These are phyloP conservation scores for Dryas alaskensis DNA, from an alignment of 306 rosid species.

Conservation along the genomic window DNA sequence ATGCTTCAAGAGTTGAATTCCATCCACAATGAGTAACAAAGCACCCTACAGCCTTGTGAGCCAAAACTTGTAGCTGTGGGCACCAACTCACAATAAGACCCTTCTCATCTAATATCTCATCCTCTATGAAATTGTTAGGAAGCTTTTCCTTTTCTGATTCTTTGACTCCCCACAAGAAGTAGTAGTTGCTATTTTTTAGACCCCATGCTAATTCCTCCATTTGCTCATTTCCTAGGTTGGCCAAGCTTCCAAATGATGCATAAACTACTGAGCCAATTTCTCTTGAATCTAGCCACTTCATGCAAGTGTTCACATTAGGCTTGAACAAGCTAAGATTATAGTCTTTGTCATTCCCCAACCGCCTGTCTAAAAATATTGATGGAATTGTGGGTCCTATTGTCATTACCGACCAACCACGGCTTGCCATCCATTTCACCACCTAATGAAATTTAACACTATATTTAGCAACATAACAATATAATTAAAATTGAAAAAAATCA, in stretches of 20 bases:
- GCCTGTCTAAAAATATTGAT: conserved; percentile 14
- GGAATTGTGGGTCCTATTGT: conserved; percentile 27
- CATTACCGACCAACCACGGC: conserved; percentile 3
- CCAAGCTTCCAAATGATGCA: conserved; percentile 26
- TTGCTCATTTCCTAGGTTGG: not conserved
- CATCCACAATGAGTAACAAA: too few relatives aligned
- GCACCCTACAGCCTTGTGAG: too few relatives aligned
- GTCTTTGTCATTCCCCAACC: conserved; percentile 13
- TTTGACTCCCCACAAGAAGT: conserved; percentile 20
- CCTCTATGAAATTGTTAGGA: conserved; percentile 5
- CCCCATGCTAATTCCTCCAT: conserved; percentile 23
- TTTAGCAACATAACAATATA: too few relatives aligned
- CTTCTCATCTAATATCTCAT: not conserved
- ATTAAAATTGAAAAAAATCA: too few relatives aligned
- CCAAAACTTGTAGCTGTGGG: too few relatives aligned
- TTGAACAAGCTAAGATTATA: conserved; percentile 13
- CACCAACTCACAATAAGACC: not conserved
- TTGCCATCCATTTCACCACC: conserved; percentile 20
- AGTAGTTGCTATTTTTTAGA: not conserved
- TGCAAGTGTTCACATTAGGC: not conserved
- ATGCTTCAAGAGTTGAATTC: too few relatives aligned
- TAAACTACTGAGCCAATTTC: conserved; percentile 13
- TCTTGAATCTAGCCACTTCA: conserved; percentile 7
- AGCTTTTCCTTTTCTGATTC: conserved; percentile 12
- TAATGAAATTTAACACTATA: not conserved